Evolutionary conservation across 202 grass and related monocot genomes (phyloP).

Genomic region (Alloteropsis angusta): DNA sequence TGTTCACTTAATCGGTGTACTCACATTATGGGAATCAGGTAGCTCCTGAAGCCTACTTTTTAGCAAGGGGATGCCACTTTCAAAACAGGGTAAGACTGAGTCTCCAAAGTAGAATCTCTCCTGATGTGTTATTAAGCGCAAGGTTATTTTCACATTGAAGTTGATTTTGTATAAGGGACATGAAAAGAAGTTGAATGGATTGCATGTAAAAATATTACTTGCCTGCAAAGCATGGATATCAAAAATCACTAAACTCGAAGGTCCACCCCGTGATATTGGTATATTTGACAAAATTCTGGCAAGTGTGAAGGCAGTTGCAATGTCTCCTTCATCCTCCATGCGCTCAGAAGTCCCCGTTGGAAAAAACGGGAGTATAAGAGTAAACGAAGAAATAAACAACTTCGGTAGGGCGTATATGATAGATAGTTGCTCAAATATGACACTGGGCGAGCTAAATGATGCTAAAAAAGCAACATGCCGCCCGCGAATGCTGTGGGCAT

Average conservation of each 20-base stretch:
- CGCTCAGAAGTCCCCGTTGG: conserved; percentile 92
- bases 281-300: conserved; percentile 93
- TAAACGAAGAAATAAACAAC: conserved; percentile 87
- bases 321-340: conserved; percentile 96
- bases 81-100: conserved; percentile 88
- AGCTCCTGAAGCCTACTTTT: conserved; percentile 76
- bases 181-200: not conserved
- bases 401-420: conserved; percentile 83
- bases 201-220: conserved; percentile 5
- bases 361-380: conserved; percentile 88
- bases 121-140: conserved; percentile 29
- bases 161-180: not conserved
- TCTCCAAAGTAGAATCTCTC: conserved; percentile 99
- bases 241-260: conserved; percentile 87
- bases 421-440: conserved; percentile 96
- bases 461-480: conserved; percentile 88
- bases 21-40: conserved; percentile 88
- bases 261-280: conserved; percentile 94
- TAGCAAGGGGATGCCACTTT: conserved; percentile 84
- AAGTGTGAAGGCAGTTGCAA: conserved; percentile 88
- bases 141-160: conserved; percentile 11
- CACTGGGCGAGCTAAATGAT: conserved; percentile 85
- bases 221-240: conserved; percentile 97
- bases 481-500: conserved; percentile 69
- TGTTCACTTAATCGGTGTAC: not conserved